A percentile compares a stretch with the other conserved stretches of the same genome.
Conservation (phyloP, 257 asterid species). For the Datura wrightii region DNA sequence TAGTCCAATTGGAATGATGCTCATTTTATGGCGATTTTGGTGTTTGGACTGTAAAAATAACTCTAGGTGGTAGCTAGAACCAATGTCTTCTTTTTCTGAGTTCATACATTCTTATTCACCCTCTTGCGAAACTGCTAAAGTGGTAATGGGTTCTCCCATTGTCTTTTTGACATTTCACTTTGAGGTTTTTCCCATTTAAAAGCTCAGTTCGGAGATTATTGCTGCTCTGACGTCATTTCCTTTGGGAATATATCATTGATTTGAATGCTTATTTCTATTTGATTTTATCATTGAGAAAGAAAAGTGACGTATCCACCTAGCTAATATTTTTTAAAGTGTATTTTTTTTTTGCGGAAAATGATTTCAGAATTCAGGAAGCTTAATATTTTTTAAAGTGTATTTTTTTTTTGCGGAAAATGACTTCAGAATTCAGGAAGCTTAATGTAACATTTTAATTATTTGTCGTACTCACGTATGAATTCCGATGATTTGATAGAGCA, state of each 20-base stretch:
- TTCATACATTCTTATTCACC: background rate
- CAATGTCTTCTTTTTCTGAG: background rate
- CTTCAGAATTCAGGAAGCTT: background rate
- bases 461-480: background rate
- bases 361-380: background rate
- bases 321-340: background rate
- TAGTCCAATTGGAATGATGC: background rate
- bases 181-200: too few relatives aligned
- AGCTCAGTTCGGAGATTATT: background rate
- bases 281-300: background rate
- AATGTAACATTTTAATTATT: background rate
- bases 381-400: background rate
- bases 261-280: background rate
- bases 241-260: background rate
- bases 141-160: background rate
- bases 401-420: too few relatives aligned
- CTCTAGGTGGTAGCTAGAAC: background rate
- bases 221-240: background rate
- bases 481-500: background rate
- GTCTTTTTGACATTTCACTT: background rate
- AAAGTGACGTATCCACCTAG: background rate
- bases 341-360: too few relatives aligned
- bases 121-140: background rate
- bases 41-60: background rate
- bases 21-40: background rate